Conservation (phyloP, 2,329 filamentous ascomycete species). For the Neocatenulostroma microsporum region DNA sequence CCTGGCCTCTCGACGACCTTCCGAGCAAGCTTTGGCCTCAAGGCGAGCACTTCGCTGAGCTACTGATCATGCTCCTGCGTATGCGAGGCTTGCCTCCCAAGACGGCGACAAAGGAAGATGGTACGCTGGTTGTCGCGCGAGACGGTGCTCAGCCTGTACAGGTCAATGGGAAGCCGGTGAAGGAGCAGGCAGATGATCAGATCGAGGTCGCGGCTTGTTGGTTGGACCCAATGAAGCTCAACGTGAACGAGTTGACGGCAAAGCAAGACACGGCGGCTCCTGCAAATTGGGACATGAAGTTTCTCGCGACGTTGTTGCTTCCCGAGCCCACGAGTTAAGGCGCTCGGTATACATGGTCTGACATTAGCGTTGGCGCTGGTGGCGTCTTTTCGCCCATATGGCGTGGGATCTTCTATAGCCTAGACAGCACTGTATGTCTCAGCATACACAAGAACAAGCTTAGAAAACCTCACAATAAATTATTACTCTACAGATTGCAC, state of each 20-base stretch:
- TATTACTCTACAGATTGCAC: too few relatives aligned
- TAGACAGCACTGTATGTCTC: too few relatives aligned
- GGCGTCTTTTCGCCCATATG: too few relatives aligned
- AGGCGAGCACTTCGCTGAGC: conserved; percentile 51
- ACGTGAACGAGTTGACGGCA: conserved; percentile 9
- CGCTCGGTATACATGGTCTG: not conserved
- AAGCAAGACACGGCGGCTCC: conserved; percentile 11
- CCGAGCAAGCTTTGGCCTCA: conserved; percentile 47
- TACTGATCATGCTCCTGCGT: conserved; percentile 50
- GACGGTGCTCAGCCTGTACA: not conserved
- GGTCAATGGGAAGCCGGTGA: conserved; percentile 4
- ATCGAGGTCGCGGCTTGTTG: conserved; percentile 13
- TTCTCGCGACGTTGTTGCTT: conserved; percentile 16
- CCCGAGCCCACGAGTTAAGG: conserved; percentile 6
- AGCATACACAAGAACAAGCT: too few relatives aligned
- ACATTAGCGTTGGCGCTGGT: not conserved
- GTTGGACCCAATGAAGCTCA: conserved; percentile 15
- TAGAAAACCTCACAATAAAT: too few relatives aligned
- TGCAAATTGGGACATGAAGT: conserved; percentile 18
- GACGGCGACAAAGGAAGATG: conserved; percentile 27
- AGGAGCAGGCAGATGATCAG: conserved; percentile 12
- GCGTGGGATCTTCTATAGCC: too few relatives aligned
- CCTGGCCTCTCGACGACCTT: conserved; percentile 48
- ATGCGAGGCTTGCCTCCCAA: conserved; percentile 46
- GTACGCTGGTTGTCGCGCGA: conserved; percentile 23